Conservation (phyloP, 441 rosid genomes). For the Pelargonium exstipulatum region DNA sequence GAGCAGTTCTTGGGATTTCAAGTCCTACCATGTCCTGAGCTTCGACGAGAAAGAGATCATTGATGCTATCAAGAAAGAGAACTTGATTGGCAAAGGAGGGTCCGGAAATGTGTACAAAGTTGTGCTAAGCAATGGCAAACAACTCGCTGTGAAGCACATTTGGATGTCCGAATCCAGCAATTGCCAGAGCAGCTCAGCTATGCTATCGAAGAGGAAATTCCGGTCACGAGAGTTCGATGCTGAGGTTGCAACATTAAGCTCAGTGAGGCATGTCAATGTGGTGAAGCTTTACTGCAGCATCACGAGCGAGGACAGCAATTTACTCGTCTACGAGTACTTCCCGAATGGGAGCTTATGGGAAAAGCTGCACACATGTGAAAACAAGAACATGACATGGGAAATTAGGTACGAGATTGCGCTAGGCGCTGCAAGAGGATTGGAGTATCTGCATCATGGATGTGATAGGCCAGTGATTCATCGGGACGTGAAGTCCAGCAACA, state of each 20-base stretch:
- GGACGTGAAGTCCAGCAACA: constrained; percentile 57
- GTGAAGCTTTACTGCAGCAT: constrained; percentile 58
- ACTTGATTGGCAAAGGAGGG: constrained; percentile 59
- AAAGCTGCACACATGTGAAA: constrained; percentile 35
- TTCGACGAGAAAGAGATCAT: constrained; percentile 47
- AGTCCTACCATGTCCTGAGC: constrained; percentile 36
- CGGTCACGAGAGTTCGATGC: constrained; percentile 36
- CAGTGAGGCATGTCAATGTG: constrained; percentile 52
- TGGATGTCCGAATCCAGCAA: constrained; percentile 29
- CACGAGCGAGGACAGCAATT: constrained; percentile 50
- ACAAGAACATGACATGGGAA: constrained; percentile 45
- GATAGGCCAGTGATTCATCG: constrained; percentile 52
- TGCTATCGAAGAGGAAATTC: constrained; percentile 22
- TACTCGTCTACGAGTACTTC: constrained; percentile 55
- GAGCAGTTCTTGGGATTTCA: constrained; percentile 43
- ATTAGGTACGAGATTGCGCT: constrained; percentile 42
- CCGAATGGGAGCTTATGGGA: constrained; percentile 64
- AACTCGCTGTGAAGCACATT: constrained; percentile 59
- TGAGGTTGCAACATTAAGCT: constrained; percentile 47
- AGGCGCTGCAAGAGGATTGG: constrained; percentile 56
- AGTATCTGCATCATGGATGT: constrained; percentile 54
- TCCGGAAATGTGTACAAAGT: constrained; percentile 56
- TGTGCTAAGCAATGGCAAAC: constrained; percentile 36
- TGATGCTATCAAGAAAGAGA: constrained; percentile 40
- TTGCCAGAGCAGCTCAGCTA: constrained; percentile 33